Percentiles rank a stretch among this genome's conserved stretches.
Evolutionary conservation across 371 early-diverging fungal species (phyloP).

Genomic region (Thermomucor indicae-seudaticae): DNA sequence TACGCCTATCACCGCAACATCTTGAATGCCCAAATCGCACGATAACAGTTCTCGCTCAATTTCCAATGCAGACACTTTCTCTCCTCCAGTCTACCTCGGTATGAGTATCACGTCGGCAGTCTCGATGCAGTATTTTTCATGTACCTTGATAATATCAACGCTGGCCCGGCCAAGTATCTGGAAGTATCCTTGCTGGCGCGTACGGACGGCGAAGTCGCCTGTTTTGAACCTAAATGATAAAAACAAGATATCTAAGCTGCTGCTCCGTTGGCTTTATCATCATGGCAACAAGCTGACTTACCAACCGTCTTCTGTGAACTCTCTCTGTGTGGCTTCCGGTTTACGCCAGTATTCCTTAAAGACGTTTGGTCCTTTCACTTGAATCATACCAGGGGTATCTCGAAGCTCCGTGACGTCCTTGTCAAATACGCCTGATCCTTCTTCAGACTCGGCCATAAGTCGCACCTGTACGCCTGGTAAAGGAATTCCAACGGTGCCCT

Average conservation of each 20-base stretch:
- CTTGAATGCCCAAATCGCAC: slow-evolving; percentile 45
- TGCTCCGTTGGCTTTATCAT: no score
- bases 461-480: slow-evolving; percentile 68
- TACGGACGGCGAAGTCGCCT: slow-evolving; percentile 70
- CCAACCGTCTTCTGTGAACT: slow-evolving; percentile 73
- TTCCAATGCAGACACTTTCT: slow-evolving; percentile 82
- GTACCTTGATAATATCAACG: slow-evolving; percentile 81
- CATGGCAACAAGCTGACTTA: no score
- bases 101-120: neutral
- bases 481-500: slow-evolving; percentile 77
- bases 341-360: slow-evolving; percentile 76
- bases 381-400: slow-evolving; percentile 63
- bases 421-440: slow-evolving; percentile 22
- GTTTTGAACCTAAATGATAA: slow-evolving; percentile 60
- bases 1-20: slow-evolving; percentile 76
- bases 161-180: slow-evolving; percentile 77
- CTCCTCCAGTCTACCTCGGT: slow-evolving; percentile 64
- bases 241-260: neutral
- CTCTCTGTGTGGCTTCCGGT: slow-evolving; percentile 70
- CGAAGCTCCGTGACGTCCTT: slow-evolving; percentile 46
- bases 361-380: slow-evolving; percentile 64
- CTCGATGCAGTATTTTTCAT: no score
- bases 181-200: slow-evolving; percentile 46
- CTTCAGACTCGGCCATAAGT: slow-evolving; percentile 46
- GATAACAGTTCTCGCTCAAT: slow-evolving; percentile 79